Conservation (phyloP, 371 early-diverging fungal genomes). For the Actinomortierella ambigua region DNA sequence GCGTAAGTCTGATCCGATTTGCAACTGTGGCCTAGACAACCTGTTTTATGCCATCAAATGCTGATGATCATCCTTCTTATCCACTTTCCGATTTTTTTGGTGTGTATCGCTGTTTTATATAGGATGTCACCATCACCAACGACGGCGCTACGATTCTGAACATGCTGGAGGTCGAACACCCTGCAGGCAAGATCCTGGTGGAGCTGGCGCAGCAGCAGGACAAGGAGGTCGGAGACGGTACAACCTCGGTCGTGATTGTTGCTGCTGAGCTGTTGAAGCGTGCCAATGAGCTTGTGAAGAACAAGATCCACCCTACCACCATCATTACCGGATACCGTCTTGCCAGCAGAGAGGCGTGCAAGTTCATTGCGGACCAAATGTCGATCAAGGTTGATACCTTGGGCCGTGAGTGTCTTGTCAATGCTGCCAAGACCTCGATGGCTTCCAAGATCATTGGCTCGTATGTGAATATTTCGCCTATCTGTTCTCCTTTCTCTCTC, state of each 20-base stretch:
- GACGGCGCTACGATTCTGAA: slow-evolving; percentile 99
- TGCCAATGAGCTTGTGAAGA: slow-evolving; percentile 97
- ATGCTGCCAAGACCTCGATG: slow-evolving; percentile 98
- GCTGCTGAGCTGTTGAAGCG: slow-evolving; percentile 97
- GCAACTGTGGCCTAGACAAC: not conserved
- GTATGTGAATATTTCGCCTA: slow-evolving; percentile 50
- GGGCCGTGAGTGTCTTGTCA: slow-evolving; percentile 92
- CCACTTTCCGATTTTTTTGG: not conserved
- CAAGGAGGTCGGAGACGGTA: slow-evolving; percentile 99
- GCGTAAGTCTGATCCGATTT: slow-evolving; percentile 63
- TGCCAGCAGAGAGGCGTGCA: slow-evolving; percentile 98
- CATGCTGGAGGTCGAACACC: slow-evolving; percentile 98
- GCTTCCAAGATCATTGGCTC: slow-evolving; percentile 98
- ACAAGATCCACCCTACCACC: slow-evolving; percentile 98
- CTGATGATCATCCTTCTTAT: not conserved
- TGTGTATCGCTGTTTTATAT: slow-evolving; percentile 12
- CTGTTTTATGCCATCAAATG: not conserved
- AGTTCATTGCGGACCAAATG: slow-evolving; percentile 97
- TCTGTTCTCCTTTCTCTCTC: not conserved
- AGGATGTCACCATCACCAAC: slow-evolving; percentile 99
- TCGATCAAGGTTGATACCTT: slow-evolving; percentile 92
- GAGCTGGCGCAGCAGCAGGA: slow-evolving; percentile 99
- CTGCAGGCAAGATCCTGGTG: slow-evolving; percentile 96
- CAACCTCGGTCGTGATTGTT: slow-evolving; percentile 99
- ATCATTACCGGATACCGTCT: slow-evolving; percentile 98